phyloP scores from a whole-genome alignment of 257 asterid genomes.

The Dorcoceras hygrometricum region DNA sequence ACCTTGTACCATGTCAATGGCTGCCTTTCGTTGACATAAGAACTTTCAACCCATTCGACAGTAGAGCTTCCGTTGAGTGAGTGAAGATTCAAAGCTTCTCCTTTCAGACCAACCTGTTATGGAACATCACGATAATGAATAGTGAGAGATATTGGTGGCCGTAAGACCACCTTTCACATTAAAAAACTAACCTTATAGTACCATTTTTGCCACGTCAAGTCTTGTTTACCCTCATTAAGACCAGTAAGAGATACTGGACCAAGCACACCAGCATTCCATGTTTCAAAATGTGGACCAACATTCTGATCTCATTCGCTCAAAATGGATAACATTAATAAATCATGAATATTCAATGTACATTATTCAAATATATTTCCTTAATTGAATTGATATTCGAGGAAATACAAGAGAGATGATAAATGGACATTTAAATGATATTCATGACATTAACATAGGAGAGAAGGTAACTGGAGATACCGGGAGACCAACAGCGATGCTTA shows the following conservation, averaged over 20 bases:
- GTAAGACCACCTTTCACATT: no score
- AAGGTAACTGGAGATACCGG: constrained; percentile 44
- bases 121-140: no score
- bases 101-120: constrained; percentile 51
- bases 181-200: constrained; percentile 48
- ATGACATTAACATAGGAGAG: no score
- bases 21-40: constrained; percentile 35
- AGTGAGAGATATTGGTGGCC: no score
- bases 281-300: constrained; percentile 54
- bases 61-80: constrained; percentile 43
- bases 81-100: constrained; percentile 49
- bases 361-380: no score
- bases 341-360: no score
- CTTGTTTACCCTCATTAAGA: constrained; percentile 51
- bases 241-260: constrained; percentile 52
- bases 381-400: no score
- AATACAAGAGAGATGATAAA: neutral
- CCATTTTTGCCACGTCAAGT: constrained; percentile 60
- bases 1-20: constrained; percentile 82
- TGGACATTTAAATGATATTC: no score
- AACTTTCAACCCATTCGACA: constrained; percentile 53
- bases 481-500: constrained; percentile 64
- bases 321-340: no score
- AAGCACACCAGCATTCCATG: constrained; percentile 47
- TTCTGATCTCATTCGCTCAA: constrained; percentile 29